phyloP scores from a whole-genome alignment of 805 yeast genomes.

The Scheffersomyces stipitis region DNA sequence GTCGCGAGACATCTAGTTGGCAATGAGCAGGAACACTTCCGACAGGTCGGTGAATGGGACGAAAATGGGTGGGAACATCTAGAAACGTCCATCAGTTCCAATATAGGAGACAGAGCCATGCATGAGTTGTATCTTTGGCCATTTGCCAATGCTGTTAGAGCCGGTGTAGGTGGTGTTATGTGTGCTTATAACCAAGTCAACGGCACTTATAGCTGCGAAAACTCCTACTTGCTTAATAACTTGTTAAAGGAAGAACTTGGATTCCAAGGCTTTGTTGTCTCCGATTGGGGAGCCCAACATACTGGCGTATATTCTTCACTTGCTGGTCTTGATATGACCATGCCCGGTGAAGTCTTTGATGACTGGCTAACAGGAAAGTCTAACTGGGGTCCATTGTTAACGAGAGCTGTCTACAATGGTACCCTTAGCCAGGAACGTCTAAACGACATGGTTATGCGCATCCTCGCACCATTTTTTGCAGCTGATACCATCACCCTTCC shows the following conservation, averaged over 20 bases:
- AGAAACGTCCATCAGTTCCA: slow-evolving; percentile 46
- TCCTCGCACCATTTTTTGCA: slow-evolving; percentile 56
- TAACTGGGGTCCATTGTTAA: slow-evolving; percentile 57
- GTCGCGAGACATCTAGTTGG: slow-evolving; percentile 58
- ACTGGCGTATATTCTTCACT: slow-evolving; percentile 55
- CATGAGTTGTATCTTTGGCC: slow-evolving; percentile 68
- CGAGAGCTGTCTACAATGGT: slow-evolving; percentile 54
- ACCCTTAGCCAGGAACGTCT: slow-evolving; percentile 53
- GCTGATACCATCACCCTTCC: slow-evolving; percentile 38
- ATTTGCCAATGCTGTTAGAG: slow-evolving; percentile 59
- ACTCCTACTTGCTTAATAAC: slow-evolving; percentile 53
- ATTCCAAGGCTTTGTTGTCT: slow-evolving; percentile 65
- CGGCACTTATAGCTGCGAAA: slow-evolving; percentile 59
- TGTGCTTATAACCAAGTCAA: slow-evolving; percentile 60
- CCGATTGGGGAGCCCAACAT: slow-evolving; percentile 69
- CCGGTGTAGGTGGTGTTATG: slow-evolving; percentile 63
- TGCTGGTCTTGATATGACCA: slow-evolving; percentile 64
- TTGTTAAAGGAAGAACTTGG: slow-evolving; percentile 61
- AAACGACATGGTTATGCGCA: slow-evolving; percentile 62
- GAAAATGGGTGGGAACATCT: slow-evolving; percentile 44
- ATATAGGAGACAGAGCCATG: slow-evolving; percentile 60
- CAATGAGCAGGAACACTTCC: slow-evolving; percentile 61
- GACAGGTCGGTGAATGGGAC: slow-evolving; percentile 54
- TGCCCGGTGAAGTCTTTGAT: slow-evolving; percentile 60
- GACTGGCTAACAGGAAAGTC: slow-evolving; percentile 55